phyloP scores from a whole-genome alignment of 2,329 filamentous ascomycete species.

The Botrytis pseudocinerea region DNA sequence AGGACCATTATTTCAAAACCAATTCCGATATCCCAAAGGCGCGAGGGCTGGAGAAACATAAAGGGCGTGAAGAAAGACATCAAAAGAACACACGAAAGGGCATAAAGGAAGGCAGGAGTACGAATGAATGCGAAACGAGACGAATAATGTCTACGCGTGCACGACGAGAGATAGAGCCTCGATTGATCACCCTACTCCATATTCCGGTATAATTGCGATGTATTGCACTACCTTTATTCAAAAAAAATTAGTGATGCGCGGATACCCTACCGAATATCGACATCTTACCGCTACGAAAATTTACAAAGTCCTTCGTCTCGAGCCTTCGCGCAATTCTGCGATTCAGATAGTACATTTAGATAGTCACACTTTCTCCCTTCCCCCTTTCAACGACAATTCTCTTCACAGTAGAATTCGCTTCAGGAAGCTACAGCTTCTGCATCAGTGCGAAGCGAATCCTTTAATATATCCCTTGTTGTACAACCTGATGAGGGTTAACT shows the following conservation, averaged over 20 bases:
- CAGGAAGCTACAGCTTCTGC: too few species aligned
- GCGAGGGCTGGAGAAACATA: background rate
- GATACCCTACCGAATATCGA: background rate
- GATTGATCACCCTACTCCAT: background rate
- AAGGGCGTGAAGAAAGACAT: background rate
- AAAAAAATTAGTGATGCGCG: rapidly evolving
- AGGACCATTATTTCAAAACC: background rate
- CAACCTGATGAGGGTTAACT: background rate
- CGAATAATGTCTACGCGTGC: background rate
- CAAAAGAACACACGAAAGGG: background rate
- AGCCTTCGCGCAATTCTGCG: background rate
- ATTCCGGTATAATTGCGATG: background rate
- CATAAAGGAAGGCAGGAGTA: background rate
- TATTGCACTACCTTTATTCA: background rate
- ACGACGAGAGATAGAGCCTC: too few species aligned
- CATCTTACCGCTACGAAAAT: too few species aligned
- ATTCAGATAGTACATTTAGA: background rate
- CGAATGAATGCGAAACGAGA: background rate
- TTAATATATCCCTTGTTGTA: background rate
- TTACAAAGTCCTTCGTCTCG: background rate
- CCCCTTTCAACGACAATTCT: background rate
- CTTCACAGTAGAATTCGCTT: background rate
- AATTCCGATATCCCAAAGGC: background rate
- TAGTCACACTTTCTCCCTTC: background rate
- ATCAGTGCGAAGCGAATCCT: background rate